phyloP scores from a whole-genome alignment of 208 protist species.

The Leishmania tarentolae region DNA sequence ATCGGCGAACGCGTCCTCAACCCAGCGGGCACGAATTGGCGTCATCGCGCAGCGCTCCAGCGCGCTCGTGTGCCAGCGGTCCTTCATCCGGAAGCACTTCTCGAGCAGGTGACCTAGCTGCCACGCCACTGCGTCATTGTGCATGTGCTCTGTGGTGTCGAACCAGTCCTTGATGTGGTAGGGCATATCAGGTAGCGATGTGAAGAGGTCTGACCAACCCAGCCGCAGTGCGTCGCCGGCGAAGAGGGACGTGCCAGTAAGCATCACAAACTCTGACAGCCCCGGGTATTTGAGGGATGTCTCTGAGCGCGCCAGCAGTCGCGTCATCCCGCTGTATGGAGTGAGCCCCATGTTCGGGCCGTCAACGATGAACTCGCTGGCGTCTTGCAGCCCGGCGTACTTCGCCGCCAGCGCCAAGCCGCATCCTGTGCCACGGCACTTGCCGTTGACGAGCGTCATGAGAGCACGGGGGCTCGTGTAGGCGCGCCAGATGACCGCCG shows the following conservation, averaged over 20 bases:
- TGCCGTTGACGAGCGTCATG: constrained; percentile 90
- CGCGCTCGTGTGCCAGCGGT: constrained; percentile 62
- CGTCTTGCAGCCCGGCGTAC: constrained; percentile 83
- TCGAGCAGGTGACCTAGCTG: constrained; percentile 90
- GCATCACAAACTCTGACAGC: constrained; percentile 89
- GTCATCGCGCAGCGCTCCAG: constrained; percentile 90
- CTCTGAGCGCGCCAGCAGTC: constrained; percentile 78
- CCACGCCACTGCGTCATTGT: constrained; percentile 92
- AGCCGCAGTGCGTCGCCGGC: constrained; percentile 87
- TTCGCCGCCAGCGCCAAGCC: constrained; percentile 86
- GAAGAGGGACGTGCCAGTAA: constrained; percentile 90
- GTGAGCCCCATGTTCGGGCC: constrained; percentile 84
- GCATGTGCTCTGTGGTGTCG: constrained; percentile 89
- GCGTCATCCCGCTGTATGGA: constrained; percentile 82
- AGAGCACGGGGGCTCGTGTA: constrained; percentile 81
- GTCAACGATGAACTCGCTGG: constrained; percentile 87
- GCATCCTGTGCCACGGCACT: constrained; percentile 83
- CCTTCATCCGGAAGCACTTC: constrained; percentile 86
- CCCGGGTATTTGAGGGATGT: constrained; percentile 91
- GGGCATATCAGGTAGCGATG: constrained; percentile 80
- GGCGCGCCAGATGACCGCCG: constrained; percentile 77
- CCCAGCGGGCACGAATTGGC: constrained; percentile 80
- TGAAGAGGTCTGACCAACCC: constrained; percentile 91
- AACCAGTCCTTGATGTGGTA: constrained; percentile 94
- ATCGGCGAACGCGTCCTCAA: constrained; percentile 92